A percentile compares a stretch with the other conserved stretches of the same genome.
These are phyloP conservation scores for Tubosaeta sp. DNA, from an alignment of 768 basidiomycete genomes.

Conservation along the genomic window DNA sequence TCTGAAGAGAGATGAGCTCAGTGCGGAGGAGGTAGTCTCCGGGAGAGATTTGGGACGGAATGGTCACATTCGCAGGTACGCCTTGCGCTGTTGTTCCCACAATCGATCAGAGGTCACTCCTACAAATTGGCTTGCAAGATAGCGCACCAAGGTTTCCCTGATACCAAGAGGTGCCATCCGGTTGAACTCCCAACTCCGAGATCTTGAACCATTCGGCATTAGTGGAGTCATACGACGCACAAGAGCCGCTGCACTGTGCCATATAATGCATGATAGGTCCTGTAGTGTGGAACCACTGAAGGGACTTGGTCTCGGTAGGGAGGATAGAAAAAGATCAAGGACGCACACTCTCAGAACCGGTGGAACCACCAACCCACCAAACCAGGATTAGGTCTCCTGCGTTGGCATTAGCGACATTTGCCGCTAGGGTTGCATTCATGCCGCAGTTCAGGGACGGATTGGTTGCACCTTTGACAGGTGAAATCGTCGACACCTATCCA, in stretches of 20 bases:
- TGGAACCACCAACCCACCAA: slow-evolving; percentile 48
- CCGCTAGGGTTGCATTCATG: slow-evolving; percentile 44
- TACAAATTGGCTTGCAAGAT: not conserved
- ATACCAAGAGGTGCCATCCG: slow-evolving; percentile 40
- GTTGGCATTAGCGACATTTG: slow-evolving; percentile 49
- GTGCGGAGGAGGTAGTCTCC: slow-evolving; percentile 75
- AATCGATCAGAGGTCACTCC: not conserved
- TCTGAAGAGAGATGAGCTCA: slow-evolving; percentile 75
- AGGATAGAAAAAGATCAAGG: not conserved
- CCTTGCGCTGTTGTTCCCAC: slow-evolving; percentile 31
- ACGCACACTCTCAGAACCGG: slow-evolving; percentile 34
- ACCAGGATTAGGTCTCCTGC: slow-evolving; percentile 54
- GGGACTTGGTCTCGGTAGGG: not conserved
- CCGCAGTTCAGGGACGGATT: slow-evolving; percentile 63
- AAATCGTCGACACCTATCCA: slow-evolving; percentile 32
- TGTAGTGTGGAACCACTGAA: slow-evolving; percentile 50
- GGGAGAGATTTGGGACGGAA: slow-evolving; percentile 51
- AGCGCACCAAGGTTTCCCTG: slow-evolving; percentile 47
- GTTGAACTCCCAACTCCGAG: slow-evolving; percentile 43
- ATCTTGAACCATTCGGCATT: slow-evolving; percentile 75
- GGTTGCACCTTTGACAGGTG: slow-evolving; percentile 51
- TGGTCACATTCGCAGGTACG: slow-evolving; percentile 34
- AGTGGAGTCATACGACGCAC: slow-evolving; percentile 54
- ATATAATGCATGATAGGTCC: slow-evolving; percentile 76
- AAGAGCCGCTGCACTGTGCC: slow-evolving; percentile 54